Evolutionary conservation across 164 flowering plant genomes (phyloP).

Genomic region (grape (Vitis vinifera)): ASM3070453v1 NC_081809.1:26417001-26417500

Average conservation of each 20-base stretch:
- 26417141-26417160: too few relatives aligned
- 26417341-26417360: slow-evolving; percentile 31
- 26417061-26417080: too few relatives aligned
- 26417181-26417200: slow-evolving; percentile 27
- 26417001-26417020: too few relatives aligned
- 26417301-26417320: slow-evolving; percentile 38
- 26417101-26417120: too few relatives aligned
- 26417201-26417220: slow-evolving; percentile 52
- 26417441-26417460: slow-evolving; percentile 65
- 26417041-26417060: too few relatives aligned
- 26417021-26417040: too few relatives aligned
- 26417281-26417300: slow-evolving; percentile 53
- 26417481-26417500: slow-evolving; percentile 50
- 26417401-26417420: slow-evolving; percentile 35
- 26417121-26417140: too few relatives aligned
- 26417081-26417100: too few relatives aligned
- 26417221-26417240: slow-evolving; percentile 47
- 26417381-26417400: slow-evolving; percentile 34
- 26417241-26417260: slow-evolving; percentile 59
- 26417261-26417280: slow-evolving; percentile 51
- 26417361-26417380: slow-evolving; percentile 44
- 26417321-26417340: slow-evolving; percentile 35
- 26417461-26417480: slow-evolving; percentile 53
- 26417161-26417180: too few relatives aligned
- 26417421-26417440: slow-evolving; percentile 30